Percentiles rank a stretch among this genome's conserved stretches.
These are phyloP conservation scores for Trichoderma reesei DNA, from an alignment of 495 filamentous ascomycete genomes.

Conservation along the genomic window DNA sequence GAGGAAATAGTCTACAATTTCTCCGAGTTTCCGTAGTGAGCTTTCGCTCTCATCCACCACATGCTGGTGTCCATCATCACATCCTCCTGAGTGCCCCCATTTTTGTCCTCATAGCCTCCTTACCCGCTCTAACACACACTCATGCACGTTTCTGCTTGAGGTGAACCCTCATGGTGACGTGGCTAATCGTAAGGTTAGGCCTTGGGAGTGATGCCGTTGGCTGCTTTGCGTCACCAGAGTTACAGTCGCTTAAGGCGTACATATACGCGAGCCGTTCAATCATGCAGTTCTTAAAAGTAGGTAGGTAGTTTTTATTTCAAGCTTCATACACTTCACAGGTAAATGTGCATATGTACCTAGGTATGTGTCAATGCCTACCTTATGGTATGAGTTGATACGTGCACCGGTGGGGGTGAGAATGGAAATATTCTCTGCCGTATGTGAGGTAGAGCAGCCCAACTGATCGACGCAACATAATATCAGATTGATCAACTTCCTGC, in stretches of 20 bases:
- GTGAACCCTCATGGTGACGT: neutral
- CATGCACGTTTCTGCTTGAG: neutral
- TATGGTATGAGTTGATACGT: no score
- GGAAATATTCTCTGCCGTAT: neutral
- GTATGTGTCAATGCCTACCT: no score
- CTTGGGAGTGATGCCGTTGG: neutral
- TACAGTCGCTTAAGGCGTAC: slow-evolving; percentile 2
- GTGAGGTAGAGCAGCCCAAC: neutral
- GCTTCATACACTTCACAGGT: neutral
- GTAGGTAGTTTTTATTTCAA: neutral
- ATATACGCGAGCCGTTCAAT: neutral
- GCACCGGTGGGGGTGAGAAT: neutral
- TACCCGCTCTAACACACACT: neutral
- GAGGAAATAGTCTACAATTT: no score
- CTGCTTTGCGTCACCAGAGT: neutral
- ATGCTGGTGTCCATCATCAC: no score
- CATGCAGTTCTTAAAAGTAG: neutral
- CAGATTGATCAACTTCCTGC: neutral
- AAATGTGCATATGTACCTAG: neutral
- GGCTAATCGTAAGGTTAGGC: neutral
- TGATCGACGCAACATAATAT: neutral
- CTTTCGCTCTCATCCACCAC: no score
- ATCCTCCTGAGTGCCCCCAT: no score
- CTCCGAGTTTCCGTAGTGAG: no score
- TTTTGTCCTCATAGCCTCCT: neutral